phyloP scores from a whole-genome alignment of 257 asterid genomes.

The Fraxinus americana region DNA sequence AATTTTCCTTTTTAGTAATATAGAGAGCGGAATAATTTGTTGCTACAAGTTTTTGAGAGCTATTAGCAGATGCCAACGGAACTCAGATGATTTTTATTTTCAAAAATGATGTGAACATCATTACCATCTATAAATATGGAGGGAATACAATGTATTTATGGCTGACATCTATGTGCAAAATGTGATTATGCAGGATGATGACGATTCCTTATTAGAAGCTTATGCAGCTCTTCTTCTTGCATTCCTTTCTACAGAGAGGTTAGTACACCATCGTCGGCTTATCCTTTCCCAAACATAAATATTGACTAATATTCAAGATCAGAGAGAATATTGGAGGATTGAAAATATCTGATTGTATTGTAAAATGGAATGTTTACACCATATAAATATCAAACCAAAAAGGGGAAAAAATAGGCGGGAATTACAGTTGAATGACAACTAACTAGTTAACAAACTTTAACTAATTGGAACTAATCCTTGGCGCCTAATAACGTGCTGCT shows the following conservation, averaged over 20 bases:
- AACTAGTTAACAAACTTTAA: too few relatives aligned
- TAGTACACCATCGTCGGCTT: constrained; percentile 5
- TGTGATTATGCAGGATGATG: constrained; percentile 69
- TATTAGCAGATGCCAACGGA: background rate
- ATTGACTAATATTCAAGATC: background rate
- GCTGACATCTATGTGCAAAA: background rate
- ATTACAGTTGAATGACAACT: too few relatives aligned
- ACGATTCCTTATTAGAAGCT: constrained; percentile 84
- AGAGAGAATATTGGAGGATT: too few relatives aligned
- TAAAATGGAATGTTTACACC: too few relatives aligned
- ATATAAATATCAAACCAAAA: too few relatives aligned
- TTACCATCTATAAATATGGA: background rate
- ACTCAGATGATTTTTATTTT: background rate
- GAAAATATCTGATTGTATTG: too few relatives aligned
- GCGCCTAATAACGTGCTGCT: too few relatives aligned
- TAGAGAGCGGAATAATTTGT: background rate
- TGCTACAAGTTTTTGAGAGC: background rate
- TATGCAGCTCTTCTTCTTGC: constrained; percentile 97
- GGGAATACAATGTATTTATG: constrained; percentile 1
- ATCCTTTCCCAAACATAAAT: constrained; percentile 1
- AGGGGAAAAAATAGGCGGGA: too few relatives aligned
- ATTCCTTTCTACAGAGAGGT: constrained; percentile 96
- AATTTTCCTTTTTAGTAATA: background rate
- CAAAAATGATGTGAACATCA: background rate
- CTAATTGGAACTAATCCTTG: too few relatives aligned